Percentiles rank a stretch among this genome's conserved stretches.
Evolutionary conservation across 2,329 filamentous ascomycete genomes (phyloP).

Genomic region (Trichoderma atroviride): DNA sequence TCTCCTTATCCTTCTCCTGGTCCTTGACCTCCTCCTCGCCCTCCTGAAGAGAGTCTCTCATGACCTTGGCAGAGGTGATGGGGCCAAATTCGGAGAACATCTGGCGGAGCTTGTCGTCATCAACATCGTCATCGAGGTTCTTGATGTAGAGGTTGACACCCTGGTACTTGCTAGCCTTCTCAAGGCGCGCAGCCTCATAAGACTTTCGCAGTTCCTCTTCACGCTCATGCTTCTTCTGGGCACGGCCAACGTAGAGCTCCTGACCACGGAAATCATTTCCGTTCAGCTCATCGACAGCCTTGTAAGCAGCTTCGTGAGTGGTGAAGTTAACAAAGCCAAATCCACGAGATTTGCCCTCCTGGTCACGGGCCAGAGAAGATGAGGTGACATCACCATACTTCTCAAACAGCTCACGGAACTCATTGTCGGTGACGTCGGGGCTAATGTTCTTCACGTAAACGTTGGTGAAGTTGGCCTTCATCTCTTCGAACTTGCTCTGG

Average conservation of each 20-base stretch:
- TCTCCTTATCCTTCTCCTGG: constrained; percentile 56
- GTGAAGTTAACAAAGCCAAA: constrained; percentile 97
- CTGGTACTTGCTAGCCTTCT: constrained; percentile 99
- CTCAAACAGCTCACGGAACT: constrained; percentile 93
- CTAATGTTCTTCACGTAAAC: constrained; percentile 99
- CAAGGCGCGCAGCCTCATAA: constrained; percentile 93
- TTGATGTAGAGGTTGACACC: constrained; percentile 99
- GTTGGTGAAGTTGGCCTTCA: constrained; percentile 99
- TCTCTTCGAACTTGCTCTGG: constrained; percentile 99
- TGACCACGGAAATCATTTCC: constrained; percentile 90
- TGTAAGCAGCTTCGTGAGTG: constrained; percentile 81
- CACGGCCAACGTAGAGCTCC: constrained; percentile 96
- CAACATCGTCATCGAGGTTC: constrained; percentile 95
- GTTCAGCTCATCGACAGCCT: constrained; percentile 90
- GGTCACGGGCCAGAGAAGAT: constrained; percentile 86
- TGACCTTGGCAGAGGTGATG: constrained; percentile 98
- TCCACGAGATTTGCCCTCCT: constrained; percentile 89
- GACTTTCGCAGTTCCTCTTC: constrained; percentile 99
- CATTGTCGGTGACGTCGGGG: constrained; percentile 81
- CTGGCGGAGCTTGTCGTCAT: constrained; percentile 95
- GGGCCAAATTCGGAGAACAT: constrained; percentile 90
- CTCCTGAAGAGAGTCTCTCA: constrained; percentile 76
- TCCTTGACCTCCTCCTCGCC: constrained; percentile 57
- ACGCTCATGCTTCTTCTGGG: constrained; percentile 99
- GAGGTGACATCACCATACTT: constrained; percentile 93